Evolutionary conservation across 192 early-diverging fungal genomes (phyloP).

Genomic region (Backusella parvicylindrica): DNA sequence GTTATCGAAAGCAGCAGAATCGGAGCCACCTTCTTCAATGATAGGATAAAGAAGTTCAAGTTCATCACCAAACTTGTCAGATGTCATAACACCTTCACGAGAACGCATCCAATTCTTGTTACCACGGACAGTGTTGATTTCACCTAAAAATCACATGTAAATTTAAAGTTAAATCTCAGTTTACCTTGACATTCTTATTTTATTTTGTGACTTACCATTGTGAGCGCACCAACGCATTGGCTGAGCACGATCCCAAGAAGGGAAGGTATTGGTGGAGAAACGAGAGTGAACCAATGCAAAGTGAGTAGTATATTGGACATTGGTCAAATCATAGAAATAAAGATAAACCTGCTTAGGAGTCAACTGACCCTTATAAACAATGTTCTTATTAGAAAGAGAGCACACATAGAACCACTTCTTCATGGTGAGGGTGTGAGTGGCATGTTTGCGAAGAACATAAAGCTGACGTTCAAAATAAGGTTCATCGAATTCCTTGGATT

Average conservation of each 20-base stretch:
- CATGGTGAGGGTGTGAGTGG: constrained; percentile 79
- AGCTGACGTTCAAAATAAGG: constrained; percentile 79
- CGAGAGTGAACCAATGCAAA: constrained; percentile 98
- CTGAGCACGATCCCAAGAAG: constrained; percentile 98
- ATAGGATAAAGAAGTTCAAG: constrained; percentile 87
- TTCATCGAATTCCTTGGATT: constrained; percentile 40
- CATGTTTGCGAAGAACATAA: constrained; percentile 87
- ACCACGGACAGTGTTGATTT: constrained; percentile 97
- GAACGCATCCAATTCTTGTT: constrained; percentile 99
- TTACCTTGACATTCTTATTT: background rate
- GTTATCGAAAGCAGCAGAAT: constrained; percentile 96
- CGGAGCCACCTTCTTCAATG: constrained; percentile 93
- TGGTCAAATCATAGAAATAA: constrained; percentile 89
- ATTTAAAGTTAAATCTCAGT: background rate
- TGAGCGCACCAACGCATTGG: constrained; percentile 98
- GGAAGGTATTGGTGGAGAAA: constrained; percentile 99
- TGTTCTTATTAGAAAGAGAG: constrained; percentile 89
- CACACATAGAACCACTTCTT: constrained; percentile 97
- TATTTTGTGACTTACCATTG: constrained; percentile 66
- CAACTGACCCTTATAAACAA: constrained; percentile 97
- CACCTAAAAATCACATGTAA: constrained; percentile 53
- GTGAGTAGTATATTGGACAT: constrained; percentile 79
- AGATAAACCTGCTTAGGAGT: constrained; percentile 91
- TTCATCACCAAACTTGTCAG: constrained; percentile 73
- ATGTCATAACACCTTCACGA: constrained; percentile 91